Base-by-base conservation (phyloP, 108 stramenopile species). In the Discostella stelligeroides region DNA sequence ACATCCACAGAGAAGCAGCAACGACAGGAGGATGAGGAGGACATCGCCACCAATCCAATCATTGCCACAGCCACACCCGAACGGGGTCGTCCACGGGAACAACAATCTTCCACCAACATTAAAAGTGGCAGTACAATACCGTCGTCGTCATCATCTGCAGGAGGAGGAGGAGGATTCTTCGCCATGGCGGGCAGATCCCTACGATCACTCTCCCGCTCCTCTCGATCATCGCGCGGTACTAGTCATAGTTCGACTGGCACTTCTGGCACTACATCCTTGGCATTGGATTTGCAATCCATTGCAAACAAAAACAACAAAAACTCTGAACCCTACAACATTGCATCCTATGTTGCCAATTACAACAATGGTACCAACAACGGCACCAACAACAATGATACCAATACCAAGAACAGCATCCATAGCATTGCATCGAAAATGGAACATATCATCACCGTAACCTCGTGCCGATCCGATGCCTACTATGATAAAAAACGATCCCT, bases 401-500 rank as follows among this genome's bases (percentile, higher is more conserved):
- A n/a, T n/a, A n/a, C n/a, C n/a, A n/a, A n/a, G n/a, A n/a, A n/a
- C n/a, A n/a, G n/a, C n/a, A n/a, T n/a, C n/a, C n/a, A n/a, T n/a
- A n/a, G n/a, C 47, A 24, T 18, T 2, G 30, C 49, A 10, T 38
- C 29, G n/a, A n/a, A n/a, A 21, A 29, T n/a, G 24, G 73, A 77
- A 49, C 86, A 85, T 41, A 72, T 94, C 38, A 87, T 94, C 9
- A 84, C 92, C 2, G 92, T 94, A 9, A 94, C 90, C n/a, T 91
- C 89, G 10, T 94, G 92, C 62, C 76, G 88, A 40, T 81, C 78
- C n/a, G 92, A 94, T 64, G 92, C 88, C 8, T 94, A 94, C 49
- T 89, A 94, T 76, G 86, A 91, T 49, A 85, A 91, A 72, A n/a
- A n/a, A n/a, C 89, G 91, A 34, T 90, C 92, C 2, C 92, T 88